Evolutionary conservation across 768 basidiomycete genomes (phyloP).

Genomic region (Lactarius hatsudake): DNA sequence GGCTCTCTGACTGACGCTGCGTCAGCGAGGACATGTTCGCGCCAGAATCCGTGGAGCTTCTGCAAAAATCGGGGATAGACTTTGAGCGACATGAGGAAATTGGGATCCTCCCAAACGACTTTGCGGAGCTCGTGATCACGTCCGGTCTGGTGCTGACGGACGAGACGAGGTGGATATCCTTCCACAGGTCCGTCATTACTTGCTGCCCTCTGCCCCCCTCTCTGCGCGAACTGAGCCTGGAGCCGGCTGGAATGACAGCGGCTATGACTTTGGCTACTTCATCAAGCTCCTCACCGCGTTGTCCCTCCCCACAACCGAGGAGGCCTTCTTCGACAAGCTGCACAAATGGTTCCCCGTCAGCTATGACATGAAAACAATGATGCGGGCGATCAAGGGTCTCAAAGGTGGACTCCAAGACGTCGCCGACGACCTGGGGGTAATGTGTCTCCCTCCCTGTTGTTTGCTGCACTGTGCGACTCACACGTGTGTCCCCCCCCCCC

Average conservation of each 20-base stretch:
- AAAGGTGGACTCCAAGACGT: constrained; percentile 93
- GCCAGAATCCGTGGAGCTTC: constrained; percentile 92
- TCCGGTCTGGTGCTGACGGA: constrained; percentile 87
- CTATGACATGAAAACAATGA: constrained; percentile 97
- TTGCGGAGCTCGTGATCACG: constrained; percentile 96
- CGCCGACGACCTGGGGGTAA: constrained; percentile 90
- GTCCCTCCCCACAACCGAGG: constrained; percentile 85
- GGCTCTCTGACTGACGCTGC: constrained; percentile 8
- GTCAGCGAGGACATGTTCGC: constrained; percentile 96
- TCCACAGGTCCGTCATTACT: constrained; percentile 75
- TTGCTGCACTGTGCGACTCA: background rate
- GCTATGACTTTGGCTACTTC: constrained; percentile 99
- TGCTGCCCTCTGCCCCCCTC: constrained; percentile 11
- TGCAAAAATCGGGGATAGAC: constrained; percentile 94
- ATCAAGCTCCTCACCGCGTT: constrained; percentile 87
- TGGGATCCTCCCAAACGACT: constrained; percentile 90
- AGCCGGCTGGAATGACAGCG: constrained; percentile 47
- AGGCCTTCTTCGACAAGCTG: constrained; percentile 84
- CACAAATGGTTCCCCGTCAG: constrained; percentile 92
- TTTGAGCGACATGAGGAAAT: constrained; percentile 90
- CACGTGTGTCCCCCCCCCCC: constrained; percentile 3
- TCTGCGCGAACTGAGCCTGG: background rate
- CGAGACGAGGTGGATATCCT: constrained; percentile 95
- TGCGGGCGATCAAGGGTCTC: constrained; percentile 78
- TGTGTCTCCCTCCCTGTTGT: constrained; percentile 32